Evolutionary conservation across 805 yeast genomes (phyloP).

Genomic region (Scheffersomyces lignosus): DNA sequence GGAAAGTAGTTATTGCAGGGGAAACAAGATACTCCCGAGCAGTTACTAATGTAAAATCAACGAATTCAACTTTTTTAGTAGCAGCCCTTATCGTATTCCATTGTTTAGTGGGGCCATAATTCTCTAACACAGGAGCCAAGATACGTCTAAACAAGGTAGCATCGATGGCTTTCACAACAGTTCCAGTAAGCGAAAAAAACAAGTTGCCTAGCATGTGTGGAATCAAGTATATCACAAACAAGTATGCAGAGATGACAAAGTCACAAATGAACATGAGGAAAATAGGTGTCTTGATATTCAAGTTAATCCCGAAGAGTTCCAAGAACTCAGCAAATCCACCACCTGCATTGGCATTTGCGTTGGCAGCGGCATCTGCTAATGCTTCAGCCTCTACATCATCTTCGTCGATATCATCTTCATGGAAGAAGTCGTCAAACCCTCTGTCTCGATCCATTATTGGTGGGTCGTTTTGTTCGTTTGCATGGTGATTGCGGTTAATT

Average conservation of each 20-base stretch:
- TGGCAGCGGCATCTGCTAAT: conserved; percentile 11
- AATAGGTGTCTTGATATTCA: conserved; percentile 37
- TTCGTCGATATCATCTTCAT: conserved; percentile 3
- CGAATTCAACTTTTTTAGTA: conserved; percentile 12
- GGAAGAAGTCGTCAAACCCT: conserved; percentile 4
- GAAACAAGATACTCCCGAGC: conserved; percentile 12
- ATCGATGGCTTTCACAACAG: background rate
- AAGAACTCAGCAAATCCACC: conserved; percentile 27
- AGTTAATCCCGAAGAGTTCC: conserved; percentile 35
- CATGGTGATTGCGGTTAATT: background rate
- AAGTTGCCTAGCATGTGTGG: conserved; percentile 49
- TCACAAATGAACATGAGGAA: conserved; percentile 33
- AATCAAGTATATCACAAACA: conserved; percentile 44
- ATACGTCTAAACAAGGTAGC: background rate
- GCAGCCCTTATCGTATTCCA: background rate
- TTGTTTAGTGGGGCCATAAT: background rate
- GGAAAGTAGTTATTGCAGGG: conserved; percentile 18
- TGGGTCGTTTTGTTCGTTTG: background rate
- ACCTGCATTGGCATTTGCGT: conserved; percentile 12
- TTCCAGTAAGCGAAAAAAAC: conserved; percentile 15
- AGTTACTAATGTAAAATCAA: conserved; percentile 11
- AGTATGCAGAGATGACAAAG: conserved; percentile 31
- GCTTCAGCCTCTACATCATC: conserved; percentile 13
- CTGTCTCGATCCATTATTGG: background rate
- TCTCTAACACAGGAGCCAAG: background rate